phyloP scores from a whole-genome alignment of 192 early-diverging fungal genomes.

The Geranomyces michiganensis region DNA sequence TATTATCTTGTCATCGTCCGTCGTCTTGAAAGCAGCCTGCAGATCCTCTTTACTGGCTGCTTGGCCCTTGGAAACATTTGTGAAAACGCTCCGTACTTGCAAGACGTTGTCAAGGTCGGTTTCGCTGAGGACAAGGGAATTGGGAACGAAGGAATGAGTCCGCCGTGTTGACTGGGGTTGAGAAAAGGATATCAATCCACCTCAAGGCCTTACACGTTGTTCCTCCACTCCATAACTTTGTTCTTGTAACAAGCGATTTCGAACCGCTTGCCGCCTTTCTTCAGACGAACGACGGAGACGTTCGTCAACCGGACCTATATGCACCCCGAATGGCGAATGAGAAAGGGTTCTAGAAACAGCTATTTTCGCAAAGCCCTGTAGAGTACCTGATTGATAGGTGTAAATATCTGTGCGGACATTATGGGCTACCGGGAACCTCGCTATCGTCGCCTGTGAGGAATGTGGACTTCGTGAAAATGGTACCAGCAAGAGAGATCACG shows the following conservation, averaged over 20 bases:
- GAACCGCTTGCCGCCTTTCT: conserved; percentile 97
- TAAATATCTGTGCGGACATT: conserved; percentile 19
- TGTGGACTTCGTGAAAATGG: no score
- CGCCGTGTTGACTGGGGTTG: no score
- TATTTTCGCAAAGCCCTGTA: not conserved
- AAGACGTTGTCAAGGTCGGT: conserved; percentile 96
- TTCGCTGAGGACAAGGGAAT: conserved; percentile 59
- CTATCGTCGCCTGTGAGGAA: no score
- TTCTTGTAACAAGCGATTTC: conserved; percentile 99
- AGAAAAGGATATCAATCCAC: not conserved
- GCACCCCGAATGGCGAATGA: not conserved
- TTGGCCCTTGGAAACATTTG: conserved; percentile 97
- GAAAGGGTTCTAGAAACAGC: not conserved
- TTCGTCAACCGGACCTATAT: conserved; percentile 83
- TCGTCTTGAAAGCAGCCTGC: conserved; percentile 84
- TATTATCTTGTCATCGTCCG: conserved; percentile 77
- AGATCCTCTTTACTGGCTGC: conserved; percentile 89
- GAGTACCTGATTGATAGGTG: conserved; percentile 30
- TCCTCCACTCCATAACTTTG: conserved; percentile 96
- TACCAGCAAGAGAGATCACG: no score
- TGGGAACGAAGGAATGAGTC: not conserved
- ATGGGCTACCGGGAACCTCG: no score
- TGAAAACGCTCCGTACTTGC: conserved; percentile 86
- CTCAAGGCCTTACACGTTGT: conserved; percentile 68
- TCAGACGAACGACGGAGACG: conserved; percentile 92